A percentile compares a stretch with the other conserved stretches of the same genome.
phyloP scores from a whole-genome alignment of 2,329 filamentous ascomycete species.

The Pezicula rhizophila region DNA sequence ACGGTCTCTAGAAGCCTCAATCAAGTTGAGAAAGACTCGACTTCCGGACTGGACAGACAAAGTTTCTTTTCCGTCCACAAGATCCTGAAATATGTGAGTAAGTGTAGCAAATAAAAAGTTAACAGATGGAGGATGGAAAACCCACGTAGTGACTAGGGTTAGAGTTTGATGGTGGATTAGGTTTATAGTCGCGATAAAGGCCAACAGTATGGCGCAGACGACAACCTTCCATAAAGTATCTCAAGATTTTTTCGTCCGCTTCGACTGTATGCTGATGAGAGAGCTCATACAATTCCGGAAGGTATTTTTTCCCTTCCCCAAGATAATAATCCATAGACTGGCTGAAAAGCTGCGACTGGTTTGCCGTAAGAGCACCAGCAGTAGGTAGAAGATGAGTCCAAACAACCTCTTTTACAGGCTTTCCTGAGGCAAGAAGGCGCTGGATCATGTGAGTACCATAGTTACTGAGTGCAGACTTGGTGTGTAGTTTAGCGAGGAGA shows the following conservation, averaged over 20 bases:
- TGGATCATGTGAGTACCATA: conserved; percentile 64
- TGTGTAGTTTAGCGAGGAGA: conserved; percentile 37
- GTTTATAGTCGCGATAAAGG: conserved; percentile 41
- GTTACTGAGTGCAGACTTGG: conserved; percentile 47
- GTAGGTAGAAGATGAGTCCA: conserved; percentile 41
- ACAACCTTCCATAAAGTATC: conserved; percentile 64
- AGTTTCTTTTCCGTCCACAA: conserved; percentile 43
- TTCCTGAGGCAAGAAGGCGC: conserved; percentile 55
- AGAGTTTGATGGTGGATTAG: neutral
- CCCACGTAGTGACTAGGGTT: too few relatives aligned
- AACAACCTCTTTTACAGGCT: conserved; percentile 59
- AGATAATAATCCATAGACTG: conserved; percentile 71
- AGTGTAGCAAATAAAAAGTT: neutral
- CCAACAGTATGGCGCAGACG: conserved; percentile 59
- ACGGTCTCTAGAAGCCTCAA: conserved; percentile 46
- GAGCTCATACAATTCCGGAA: conserved; percentile 54
- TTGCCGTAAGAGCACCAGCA: conserved; percentile 60
- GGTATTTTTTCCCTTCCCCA: conserved; percentile 46
- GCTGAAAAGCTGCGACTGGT: conserved; percentile 66
- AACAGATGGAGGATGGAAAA: too few relatives aligned
- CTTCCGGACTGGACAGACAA: conserved; percentile 49
- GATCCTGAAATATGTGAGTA: conserved; percentile 37
- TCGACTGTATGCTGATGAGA: conserved; percentile 49
- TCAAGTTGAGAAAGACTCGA: conserved; percentile 59
- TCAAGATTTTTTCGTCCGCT: conserved; percentile 57